Base-by-base conservation (phyloP, 2,329 filamentous ascomycete genomes). In the Colletotrichum theobromicola region DNA sequence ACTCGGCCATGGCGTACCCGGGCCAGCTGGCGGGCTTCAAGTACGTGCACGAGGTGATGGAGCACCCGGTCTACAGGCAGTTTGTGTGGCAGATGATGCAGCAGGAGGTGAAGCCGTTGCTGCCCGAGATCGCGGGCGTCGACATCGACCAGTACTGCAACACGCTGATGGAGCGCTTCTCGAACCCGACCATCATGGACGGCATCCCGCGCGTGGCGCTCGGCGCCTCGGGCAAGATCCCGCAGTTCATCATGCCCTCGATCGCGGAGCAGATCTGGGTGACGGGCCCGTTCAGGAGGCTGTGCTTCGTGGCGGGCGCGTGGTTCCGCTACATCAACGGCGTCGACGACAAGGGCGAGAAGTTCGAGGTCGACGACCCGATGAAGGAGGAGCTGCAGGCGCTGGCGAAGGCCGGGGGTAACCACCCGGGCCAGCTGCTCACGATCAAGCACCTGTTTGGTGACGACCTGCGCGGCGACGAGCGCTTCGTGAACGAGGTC, bases 71-170 rank as follows among this genome's bases (percentile, higher is more conserved):
- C 15, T 88, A 86, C 83, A 79, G 81, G 82, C 83, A 85, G 76
- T 88, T 87, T 75, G 80, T 90, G 58, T 87, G 84, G 84, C 85
- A 89, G 80, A 89, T 89, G 87, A 89, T 89, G 88, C 87, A 89
- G 75, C 77, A 87, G 50, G 88, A 90, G 80, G 87, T 89, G 70
- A 89, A 89, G 82, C 88, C 88, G 1, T 82, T 88, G 18, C 81
- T 90, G 42, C 88, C 88, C 26, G 84, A 83, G 9, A 90, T 90
- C 46, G 82, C 84, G 0, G 88, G 87, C 46, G 87, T 89, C 74
- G 80, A 88, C 77, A 86, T 90, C 66, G 87, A 90, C 76, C 77
- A 87, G 77, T 90, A 90, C 81, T 88, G 87, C 83, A 81, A 85
- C 75, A 89, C 87, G 1, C 85, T 90, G 58, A 85, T 90, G 75